Conservation (phyloP, 495 filamentous ascomycete genomes). For the Sphaerosporella brunnea region DNA sequence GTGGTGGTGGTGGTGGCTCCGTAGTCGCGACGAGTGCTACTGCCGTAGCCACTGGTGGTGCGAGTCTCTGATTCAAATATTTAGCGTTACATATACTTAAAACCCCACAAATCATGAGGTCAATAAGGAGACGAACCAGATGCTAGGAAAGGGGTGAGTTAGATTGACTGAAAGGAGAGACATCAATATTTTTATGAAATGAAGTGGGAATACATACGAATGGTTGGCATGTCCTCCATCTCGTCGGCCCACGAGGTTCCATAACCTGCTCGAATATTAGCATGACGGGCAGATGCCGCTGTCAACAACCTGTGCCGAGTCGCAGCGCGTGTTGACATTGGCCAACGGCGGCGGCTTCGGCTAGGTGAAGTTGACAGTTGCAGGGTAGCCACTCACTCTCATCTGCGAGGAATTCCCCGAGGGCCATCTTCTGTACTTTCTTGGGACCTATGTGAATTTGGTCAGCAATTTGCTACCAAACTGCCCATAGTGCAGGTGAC, state of each 20-base stretch:
- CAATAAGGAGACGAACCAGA: too few relatives aligned
- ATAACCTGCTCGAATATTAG: background rate
- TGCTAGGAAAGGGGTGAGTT: too few relatives aligned
- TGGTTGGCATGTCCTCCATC: constrained; percentile 68
- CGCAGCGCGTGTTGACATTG: background rate
- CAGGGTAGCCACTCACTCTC: constrained; percentile 48
- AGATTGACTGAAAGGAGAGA: too few relatives aligned
- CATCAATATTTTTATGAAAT: too few relatives aligned
- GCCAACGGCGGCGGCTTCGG: background rate
- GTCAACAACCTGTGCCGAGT: background rate
- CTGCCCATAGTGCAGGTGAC: too few relatives aligned
- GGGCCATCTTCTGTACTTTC: constrained; percentile 82
- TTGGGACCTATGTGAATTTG: constrained; percentile 51
- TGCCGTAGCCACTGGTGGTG: background rate
- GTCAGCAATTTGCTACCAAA: constrained; percentile 28
- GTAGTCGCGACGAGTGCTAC: constrained; percentile 21
- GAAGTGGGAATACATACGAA: constrained; percentile 38
- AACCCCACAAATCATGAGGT: too few relatives aligned
- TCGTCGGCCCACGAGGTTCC: constrained; percentile 82
- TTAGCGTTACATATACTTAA: too few relatives aligned
- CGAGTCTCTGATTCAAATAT: background rate
- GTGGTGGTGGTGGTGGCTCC: constrained; percentile 14
- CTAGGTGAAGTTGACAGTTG: background rate
- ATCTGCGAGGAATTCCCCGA: constrained; percentile 78
- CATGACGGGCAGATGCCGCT: background rate